Conservation (phyloP, 495 filamentous ascomycete genomes). For the Chaetomium fimeti region DNA sequence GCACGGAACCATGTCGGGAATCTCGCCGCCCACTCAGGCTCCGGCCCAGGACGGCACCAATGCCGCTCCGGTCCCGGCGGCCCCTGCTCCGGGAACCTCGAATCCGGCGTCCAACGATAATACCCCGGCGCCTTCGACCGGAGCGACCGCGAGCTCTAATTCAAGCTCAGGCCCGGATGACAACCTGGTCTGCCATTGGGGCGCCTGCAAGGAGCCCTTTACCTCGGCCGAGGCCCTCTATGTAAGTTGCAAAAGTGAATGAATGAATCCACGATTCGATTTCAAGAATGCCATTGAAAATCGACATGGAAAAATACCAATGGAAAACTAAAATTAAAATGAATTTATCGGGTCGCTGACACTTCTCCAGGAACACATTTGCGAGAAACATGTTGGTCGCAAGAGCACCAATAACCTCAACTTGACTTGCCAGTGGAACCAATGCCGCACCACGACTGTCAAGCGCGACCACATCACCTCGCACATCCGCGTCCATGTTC, state of each 20-base stretch:
- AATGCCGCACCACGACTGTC: slow-evolving; percentile 92
- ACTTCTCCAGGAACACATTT: slow-evolving; percentile 81
- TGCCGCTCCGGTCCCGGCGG: slow-evolving; percentile 17
- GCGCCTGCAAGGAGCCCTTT: slow-evolving; percentile 78
- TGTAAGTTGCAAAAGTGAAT: slow-evolving; percentile 72
- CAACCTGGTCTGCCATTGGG: slow-evolving; percentile 81
- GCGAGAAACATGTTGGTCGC: slow-evolving; percentile 96
- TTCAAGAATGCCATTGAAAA: background rate
- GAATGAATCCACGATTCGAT: slow-evolving; percentile 12
- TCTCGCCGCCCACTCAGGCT: slow-evolving; percentile 5
- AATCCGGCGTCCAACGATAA: slow-evolving; percentile 43
- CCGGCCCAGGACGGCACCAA: slow-evolving; percentile 19
- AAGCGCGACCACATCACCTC: slow-evolving; percentile 99
- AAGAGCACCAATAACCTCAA: slow-evolving; percentile 99
- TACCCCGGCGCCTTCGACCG: slow-evolving; percentile 46
- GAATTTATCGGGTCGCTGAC: background rate
- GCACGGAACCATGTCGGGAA: slow-evolving; percentile 23
- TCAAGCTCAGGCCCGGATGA: slow-evolving; percentile 51
- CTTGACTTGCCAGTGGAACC: slow-evolving; percentile 94
- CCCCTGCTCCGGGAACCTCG: slow-evolving; percentile 26
- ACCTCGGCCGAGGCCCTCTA: slow-evolving; percentile 80
- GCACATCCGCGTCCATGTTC: slow-evolving; percentile 97
- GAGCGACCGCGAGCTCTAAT: slow-evolving; percentile 40
- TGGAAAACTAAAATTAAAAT: slow-evolving; percentile 2
- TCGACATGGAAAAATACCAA: background rate